phyloP scores from a whole-genome alignment of 2,329 filamentous ascomycete species.

The Podosphaera xanthii region DNA sequence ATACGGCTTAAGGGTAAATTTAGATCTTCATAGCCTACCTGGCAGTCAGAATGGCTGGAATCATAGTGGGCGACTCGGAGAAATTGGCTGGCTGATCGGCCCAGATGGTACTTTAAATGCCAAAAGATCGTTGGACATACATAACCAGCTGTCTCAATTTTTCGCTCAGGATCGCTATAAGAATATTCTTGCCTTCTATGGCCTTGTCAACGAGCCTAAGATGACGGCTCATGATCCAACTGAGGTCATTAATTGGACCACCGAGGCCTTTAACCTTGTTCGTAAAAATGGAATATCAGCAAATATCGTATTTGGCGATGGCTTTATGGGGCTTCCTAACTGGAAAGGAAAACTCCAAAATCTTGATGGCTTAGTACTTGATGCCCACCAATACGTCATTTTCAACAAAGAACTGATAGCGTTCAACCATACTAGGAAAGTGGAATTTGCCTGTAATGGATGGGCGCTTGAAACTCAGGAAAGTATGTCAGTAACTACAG shows the following conservation, averaged over 20 bases:
- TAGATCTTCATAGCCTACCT: slow-evolving; percentile 78
- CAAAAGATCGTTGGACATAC: slow-evolving; percentile 64
- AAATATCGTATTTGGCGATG: slow-evolving; percentile 69
- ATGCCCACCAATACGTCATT: slow-evolving; percentile 95
- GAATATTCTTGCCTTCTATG: slow-evolving; percentile 80
- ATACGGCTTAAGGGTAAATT: slow-evolving; percentile 74
- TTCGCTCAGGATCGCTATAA: slow-evolving; percentile 84
- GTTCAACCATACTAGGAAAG: slow-evolving; percentile 58
- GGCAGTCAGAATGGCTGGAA: slow-evolving; percentile 97
- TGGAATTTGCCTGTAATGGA: slow-evolving; percentile 61
- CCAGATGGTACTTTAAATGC: slow-evolving; percentile 57
- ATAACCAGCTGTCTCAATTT: slow-evolving; percentile 69
- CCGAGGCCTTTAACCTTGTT: slow-evolving; percentile 46
- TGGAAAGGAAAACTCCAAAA: slow-evolving; percentile 68
- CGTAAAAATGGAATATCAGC: slow-evolving; percentile 54
- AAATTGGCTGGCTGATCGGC: slow-evolving; percentile 73
- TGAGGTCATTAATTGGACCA: slow-evolving; percentile 55
- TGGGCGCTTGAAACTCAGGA: slow-evolving; percentile 26
- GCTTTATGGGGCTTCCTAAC: slow-evolving; percentile 73
- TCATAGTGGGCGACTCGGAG: slow-evolving; percentile 65
- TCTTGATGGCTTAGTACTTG: slow-evolving; percentile 49
- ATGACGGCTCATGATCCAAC: slow-evolving; percentile 49
- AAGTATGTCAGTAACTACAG: slow-evolving; percentile 24
- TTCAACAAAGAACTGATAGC: slow-evolving; percentile 78
- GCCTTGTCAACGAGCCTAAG: slow-evolving; percentile 77